Percentiles rank a stretch among this genome's conserved stretches.
phyloP scores from a whole-genome alignment of 352 stramenopile genomes.

The Phytophthora capsici region DNA sequence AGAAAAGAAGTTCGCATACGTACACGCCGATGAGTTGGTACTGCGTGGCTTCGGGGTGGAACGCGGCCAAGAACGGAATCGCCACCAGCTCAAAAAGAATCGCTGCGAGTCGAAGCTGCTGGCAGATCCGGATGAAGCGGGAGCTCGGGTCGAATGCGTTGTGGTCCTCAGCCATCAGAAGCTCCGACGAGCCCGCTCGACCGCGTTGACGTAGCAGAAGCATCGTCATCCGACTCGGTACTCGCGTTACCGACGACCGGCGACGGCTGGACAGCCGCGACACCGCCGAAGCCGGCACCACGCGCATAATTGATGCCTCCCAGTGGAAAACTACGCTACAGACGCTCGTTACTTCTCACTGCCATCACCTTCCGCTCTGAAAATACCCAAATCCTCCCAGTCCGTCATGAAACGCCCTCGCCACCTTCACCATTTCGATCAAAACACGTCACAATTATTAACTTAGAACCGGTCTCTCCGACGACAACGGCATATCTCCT shows the following conservation, averaged over 20 bases:
- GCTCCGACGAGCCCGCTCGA: slow-evolving; percentile 55
- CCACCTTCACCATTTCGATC: background rate
- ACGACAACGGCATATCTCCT: slow-evolving; percentile 18
- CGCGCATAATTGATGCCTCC: slow-evolving; percentile 19
- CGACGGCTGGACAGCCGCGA: slow-evolving; percentile 16
- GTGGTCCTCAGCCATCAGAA: slow-evolving; percentile 52
- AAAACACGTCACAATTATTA: slow-evolving; percentile 25
- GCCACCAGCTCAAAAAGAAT: slow-evolving; percentile 62
- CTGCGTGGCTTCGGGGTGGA: slow-evolving; percentile 25
- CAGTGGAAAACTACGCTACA: slow-evolving; percentile 13
- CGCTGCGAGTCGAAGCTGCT: slow-evolving; percentile 55
- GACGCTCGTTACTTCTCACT: slow-evolving; percentile 18
- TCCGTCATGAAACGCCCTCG: slow-evolving; percentile 22
- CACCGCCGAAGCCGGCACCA: slow-evolving; percentile 20
- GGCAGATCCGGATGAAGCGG: slow-evolving; percentile 54
- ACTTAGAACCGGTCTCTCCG: slow-evolving; percentile 34
- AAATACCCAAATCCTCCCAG: background rate
- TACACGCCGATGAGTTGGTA: slow-evolving; percentile 51
- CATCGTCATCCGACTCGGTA: slow-evolving; percentile 17
- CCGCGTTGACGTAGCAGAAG: slow-evolving; percentile 40
- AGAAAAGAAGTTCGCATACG: slow-evolving; percentile 65
- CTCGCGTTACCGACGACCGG: slow-evolving; percentile 30
- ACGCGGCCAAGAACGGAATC: slow-evolving; percentile 56
- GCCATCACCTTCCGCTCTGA: background rate
- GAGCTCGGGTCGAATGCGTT: slow-evolving; percentile 73